Conservation (phyloP, 2,329 filamentous ascomycete species). For the Stemphylium beticola region DNA sequence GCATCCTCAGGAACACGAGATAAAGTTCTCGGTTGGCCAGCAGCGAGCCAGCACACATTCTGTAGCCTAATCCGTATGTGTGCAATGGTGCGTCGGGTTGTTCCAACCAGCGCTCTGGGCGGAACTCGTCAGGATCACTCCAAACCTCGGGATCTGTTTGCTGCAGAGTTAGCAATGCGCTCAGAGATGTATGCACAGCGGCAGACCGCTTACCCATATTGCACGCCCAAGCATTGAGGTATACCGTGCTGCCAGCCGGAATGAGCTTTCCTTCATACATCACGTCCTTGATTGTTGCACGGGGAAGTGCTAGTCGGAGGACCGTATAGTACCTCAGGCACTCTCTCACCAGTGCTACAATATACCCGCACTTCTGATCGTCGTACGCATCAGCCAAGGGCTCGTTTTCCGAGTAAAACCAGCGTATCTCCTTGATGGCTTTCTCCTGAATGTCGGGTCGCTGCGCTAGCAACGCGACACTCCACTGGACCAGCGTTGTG, state of each 20-base stretch:
- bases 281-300: conserved; percentile 66
- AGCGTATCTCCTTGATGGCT: conserved; percentile 62
- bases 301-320: conserved; percentile 66
- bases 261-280: conserved; percentile 64
- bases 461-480: conserved; percentile 64
- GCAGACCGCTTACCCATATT: conserved; percentile 67
- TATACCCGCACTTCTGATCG: conserved; percentile 68
- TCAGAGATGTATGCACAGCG: not conserved
- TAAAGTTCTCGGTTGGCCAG: conserved; percentile 71
- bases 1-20: conserved; percentile 66
- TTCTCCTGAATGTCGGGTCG: conserved; percentile 68
- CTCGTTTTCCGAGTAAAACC: conserved; percentile 58
- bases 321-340: conserved; percentile 69
- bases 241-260: conserved; percentile 68
- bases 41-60: conserved; percentile 70
- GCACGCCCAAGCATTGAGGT: conserved; percentile 72
- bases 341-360: conserved; percentile 68
- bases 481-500: conserved; percentile 70
- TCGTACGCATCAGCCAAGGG: conserved; percentile 67
- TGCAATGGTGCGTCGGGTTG: conserved; percentile 69
- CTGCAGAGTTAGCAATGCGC: conserved; percentile 2
- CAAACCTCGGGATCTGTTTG: conserved; percentile 60
- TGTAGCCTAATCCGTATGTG: conserved; percentile 69
- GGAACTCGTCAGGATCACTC: conserved; percentile 64
- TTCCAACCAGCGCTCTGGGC: conserved; percentile 68